Conservation (phyloP, 2,329 filamentous ascomycete species). For the Clonostachys chloroleuca region DNA sequence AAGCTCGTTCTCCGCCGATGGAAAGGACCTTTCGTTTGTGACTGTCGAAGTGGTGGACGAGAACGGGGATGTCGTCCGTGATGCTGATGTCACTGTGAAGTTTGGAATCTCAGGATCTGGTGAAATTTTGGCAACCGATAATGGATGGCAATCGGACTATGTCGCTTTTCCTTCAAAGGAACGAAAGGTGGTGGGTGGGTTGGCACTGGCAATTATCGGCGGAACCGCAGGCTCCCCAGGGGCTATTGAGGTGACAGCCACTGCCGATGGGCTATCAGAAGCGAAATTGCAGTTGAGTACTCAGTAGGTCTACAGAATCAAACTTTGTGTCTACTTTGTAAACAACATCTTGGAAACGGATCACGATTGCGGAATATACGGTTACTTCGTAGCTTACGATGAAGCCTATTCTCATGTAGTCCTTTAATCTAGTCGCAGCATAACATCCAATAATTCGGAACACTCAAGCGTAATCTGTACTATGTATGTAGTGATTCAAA, state of each 20-base stretch:
- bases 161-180: constrained; percentile 30
- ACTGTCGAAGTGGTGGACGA: constrained; percentile 36
- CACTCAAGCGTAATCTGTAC: too few species aligned
- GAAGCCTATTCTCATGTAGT: too few species aligned
- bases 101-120: constrained; percentile 38
- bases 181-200: constrained; percentile 33
- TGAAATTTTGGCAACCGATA: constrained; percentile 44
- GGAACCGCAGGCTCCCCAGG: constrained; percentile 8
- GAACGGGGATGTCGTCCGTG: constrained; percentile 33
- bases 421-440: too few species aligned
- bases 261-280: neutral
- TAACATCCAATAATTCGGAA: too few species aligned
- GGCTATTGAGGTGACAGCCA: constrained; percentile 1
- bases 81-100: constrained; percentile 30
- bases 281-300: too few species aligned
- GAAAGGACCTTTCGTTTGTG: constrained; percentile 39
- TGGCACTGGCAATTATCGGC: constrained; percentile 31
- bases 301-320: too few species aligned
- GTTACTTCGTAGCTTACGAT: too few species aligned
- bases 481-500: too few species aligned
- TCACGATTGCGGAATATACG: too few species aligned
- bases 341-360: too few species aligned
- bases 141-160: constrained; percentile 41
- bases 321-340: too few species aligned
- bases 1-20: constrained; percentile 27